Conservation (phyloP, 2,329 filamentous ascomycete genomes). For the Epichloe typhina region DNA sequence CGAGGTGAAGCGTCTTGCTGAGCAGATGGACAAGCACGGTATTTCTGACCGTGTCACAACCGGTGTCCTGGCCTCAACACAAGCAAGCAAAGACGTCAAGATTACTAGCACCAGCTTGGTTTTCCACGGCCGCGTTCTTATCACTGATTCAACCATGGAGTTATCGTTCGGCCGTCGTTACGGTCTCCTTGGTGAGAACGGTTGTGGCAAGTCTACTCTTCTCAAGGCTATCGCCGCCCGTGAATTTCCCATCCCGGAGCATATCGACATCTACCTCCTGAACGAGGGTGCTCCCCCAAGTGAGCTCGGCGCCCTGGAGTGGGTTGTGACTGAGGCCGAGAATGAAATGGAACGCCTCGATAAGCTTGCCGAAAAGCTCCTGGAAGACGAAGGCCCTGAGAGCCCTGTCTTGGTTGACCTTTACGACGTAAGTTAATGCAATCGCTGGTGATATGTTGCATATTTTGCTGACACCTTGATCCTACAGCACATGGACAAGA, state of each 20-base stretch:
- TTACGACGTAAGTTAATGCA: slow-evolving; percentile 61
- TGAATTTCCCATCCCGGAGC: slow-evolving; percentile 91
- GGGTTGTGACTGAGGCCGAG: slow-evolving; percentile 92
- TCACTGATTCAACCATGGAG: slow-evolving; percentile 88
- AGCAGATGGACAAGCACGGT: slow-evolving; percentile 93
- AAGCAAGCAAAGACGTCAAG: slow-evolving; percentile 86
- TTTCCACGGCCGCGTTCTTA: slow-evolving; percentile 94
- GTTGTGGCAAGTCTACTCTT: slow-evolving; percentile 96
- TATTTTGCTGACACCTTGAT: slow-evolving; percentile 9
- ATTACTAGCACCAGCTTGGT: slow-evolving; percentile 87
- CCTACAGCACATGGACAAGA: slow-evolving; percentile 85
- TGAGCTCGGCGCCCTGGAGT: slow-evolving; percentile 84
- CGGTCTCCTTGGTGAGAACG: slow-evolving; percentile 94
- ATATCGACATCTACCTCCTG: slow-evolving; percentile 94
- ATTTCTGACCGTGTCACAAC: slow-evolving; percentile 97
- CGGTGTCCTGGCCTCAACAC: slow-evolving; percentile 79
- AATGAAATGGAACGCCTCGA: slow-evolving; percentile 85
- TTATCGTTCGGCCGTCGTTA: slow-evolving; percentile 87
- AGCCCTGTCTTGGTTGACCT: slow-evolving; percentile 81
- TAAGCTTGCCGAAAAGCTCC: slow-evolving; percentile 72
- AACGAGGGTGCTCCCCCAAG: slow-evolving; percentile 94
- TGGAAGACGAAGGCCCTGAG: slow-evolving; percentile 88
- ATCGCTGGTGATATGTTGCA: not conserved
- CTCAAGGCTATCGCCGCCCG: slow-evolving; percentile 87
- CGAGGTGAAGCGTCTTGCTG: slow-evolving; percentile 72